A percentile compares a stretch with the other conserved stretches of the same genome.
phyloP scores from a whole-genome alignment of 371 early-diverging fungal genomes.

The Agmasoma carcini region DNA sequence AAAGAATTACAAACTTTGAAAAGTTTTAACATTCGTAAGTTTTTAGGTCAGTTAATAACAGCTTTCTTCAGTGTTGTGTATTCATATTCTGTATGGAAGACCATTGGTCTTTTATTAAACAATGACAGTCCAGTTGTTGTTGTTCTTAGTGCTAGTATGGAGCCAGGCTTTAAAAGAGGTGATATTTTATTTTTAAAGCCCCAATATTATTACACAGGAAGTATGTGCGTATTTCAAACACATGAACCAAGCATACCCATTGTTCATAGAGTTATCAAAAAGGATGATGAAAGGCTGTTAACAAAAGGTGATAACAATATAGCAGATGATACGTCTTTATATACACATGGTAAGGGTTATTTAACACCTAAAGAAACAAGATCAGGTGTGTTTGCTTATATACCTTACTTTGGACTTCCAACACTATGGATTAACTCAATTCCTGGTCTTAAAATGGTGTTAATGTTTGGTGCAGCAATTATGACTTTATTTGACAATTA shows the following conservation, averaged over 20 bases:
- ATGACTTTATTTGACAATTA: constrained; percentile 35
- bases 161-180: constrained; percentile 86
- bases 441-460: constrained; percentile 38
- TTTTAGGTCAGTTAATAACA: constrained; percentile 37
- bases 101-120: constrained; percentile 64
- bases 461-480: constrained; percentile 26
- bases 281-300: constrained; percentile 55
- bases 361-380: constrained; percentile 40
- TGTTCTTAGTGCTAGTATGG: constrained; percentile 93
- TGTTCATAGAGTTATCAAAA: constrained; percentile 79
- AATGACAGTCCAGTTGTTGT: constrained; percentile 92
- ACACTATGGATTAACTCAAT: constrained; percentile 56
- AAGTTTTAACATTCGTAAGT: constrained; percentile 30
- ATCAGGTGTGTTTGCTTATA: constrained; percentile 44
- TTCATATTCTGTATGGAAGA: constrained; percentile 87
- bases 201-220: constrained; percentile 61
- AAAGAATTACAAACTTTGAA: constrained; percentile 36
- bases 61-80: constrained; percentile 46
- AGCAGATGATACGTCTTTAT: constrained; percentile 77
- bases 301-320: constrained; percentile 96
- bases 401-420: constrained; percentile 80
- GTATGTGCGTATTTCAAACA: constrained; percentile 84
- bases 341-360: constrained; percentile 69
- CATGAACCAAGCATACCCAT: constrained; percentile 78
- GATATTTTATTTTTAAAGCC: constrained; percentile 78